phyloP scores from a whole-genome alignment of 345 rosid genomes.

The Populus ilicifolia region DNA sequence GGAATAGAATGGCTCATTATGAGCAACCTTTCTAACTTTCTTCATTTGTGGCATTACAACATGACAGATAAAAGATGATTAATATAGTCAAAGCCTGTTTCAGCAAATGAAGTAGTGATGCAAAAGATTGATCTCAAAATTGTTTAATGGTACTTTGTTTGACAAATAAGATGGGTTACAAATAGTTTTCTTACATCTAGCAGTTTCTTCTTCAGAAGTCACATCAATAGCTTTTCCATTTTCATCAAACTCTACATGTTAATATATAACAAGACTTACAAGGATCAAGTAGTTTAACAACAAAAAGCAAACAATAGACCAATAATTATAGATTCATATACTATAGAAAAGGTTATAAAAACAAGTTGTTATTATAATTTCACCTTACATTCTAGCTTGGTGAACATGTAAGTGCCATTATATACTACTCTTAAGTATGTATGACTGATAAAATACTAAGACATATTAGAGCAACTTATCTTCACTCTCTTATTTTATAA shows the following conservation, averaged over 20 bases:
- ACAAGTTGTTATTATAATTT: not conserved
- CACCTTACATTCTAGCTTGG: slow-evolving; percentile 93
- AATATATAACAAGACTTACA: not conserved
- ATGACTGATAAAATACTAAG: slow-evolving; percentile 49
- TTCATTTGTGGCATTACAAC: slow-evolving; percentile 45
- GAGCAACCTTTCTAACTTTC: slow-evolving; percentile 82
- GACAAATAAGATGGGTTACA: slow-evolving; percentile 88
- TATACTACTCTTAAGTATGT: slow-evolving; percentile 93
- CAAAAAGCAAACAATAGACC: not conserved
- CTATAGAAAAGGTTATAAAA: not conserved
- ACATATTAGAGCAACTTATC: slow-evolving; percentile 8
- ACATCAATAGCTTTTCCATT: slow-evolving; percentile 75
- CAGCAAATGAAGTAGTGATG: not conserved
- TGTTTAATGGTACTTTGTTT: slow-evolving; percentile 48
- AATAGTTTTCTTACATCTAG: slow-evolving; percentile 89
- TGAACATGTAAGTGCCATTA: slow-evolving; percentile 97
- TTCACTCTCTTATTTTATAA: not conserved
- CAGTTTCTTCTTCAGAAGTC: slow-evolving; percentile 84
- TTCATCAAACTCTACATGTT: slow-evolving; percentile 68
- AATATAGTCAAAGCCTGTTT: not conserved
- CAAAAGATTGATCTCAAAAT: not conserved
- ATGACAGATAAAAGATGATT: not conserved
- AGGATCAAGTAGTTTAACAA: not conserved
- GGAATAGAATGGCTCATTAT: slow-evolving; percentile 95
- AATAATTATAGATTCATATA: not conserved